Conservation (phyloP, 148 eudicot species). For the Camellia japonica region DNA sequence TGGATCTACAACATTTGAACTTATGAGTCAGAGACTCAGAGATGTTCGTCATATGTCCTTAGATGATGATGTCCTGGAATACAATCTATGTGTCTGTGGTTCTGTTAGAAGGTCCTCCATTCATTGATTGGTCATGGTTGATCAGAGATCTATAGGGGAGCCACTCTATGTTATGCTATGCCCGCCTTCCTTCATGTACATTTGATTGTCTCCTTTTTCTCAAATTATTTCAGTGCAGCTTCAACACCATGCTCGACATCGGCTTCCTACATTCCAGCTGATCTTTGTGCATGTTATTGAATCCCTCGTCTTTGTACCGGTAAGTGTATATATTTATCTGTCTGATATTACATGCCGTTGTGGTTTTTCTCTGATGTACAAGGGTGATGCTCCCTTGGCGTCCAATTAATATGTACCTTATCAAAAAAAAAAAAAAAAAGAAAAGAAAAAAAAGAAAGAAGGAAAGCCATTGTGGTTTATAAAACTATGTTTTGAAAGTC, state of each 20-base stretch:
- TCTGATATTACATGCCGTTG: background rate
- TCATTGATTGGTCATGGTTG: background rate
- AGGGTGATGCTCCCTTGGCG: no score
- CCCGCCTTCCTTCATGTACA: constrained; percentile 3
- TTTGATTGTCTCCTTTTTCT: constrained; percentile 12
- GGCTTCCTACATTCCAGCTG: constrained; percentile 97
- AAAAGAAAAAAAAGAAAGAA: no score
- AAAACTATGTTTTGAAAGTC: background rate
- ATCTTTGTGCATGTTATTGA: constrained; percentile 98
- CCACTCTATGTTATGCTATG: background rate
- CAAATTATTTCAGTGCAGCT: constrained; percentile 80
- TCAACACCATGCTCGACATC: constrained; percentile 98
- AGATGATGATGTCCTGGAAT: background rate
- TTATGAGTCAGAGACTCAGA: background rate
- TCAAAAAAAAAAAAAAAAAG: no score
- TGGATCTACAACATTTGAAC: background rate
- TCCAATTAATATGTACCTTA: no score
- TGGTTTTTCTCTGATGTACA: no score
- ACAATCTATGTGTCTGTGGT: background rate
- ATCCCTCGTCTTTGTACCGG: constrained; percentile 98
- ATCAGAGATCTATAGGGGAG: background rate
- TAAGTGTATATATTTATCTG: constrained; percentile 30
- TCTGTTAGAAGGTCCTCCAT: background rate
- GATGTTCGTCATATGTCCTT: background rate
- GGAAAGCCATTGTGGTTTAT: background rate